Evolutionary conservation across 192 early-diverging fungal genomes (phyloP).

Genomic region (Coemansia sp.): DNA sequence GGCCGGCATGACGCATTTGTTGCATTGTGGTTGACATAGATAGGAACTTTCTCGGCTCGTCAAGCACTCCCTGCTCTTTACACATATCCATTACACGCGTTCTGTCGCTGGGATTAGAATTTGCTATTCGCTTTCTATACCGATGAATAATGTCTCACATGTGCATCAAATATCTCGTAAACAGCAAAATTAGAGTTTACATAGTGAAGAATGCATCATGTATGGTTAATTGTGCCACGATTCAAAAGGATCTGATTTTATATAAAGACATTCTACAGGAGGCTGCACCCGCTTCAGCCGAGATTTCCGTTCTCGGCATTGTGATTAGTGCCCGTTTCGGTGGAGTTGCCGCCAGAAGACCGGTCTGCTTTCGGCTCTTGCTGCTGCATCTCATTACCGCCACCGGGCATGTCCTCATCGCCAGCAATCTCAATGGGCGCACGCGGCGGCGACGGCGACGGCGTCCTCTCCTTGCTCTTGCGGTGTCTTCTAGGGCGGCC

Average conservation of each 20-base stretch:
- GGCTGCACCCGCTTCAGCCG: neutral
- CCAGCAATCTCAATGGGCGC: constrained; percentile 44
- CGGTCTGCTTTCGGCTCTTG: neutral
- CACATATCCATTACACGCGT: neutral
- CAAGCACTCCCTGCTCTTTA: neutral
- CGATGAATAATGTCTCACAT: no score
- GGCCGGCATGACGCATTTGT: no score
- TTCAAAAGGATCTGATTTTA: neutral
- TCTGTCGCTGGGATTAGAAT: no score
- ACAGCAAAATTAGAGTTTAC: neutral
- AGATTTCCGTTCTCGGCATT: neutral
- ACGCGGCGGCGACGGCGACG: constrained; percentile 33
- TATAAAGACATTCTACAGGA: neutral
- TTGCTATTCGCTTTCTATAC: no score
- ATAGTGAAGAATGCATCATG: neutral
- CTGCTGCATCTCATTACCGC: neutral
- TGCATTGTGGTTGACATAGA: no score
- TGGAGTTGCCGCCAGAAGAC: neutral
- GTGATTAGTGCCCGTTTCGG: neutral
- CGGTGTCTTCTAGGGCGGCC: constrained; percentile 16
- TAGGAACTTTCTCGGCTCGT: no score
- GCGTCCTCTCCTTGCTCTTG: constrained; percentile 13
- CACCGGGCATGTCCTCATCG: constrained; percentile 41
- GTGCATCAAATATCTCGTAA: neutral
- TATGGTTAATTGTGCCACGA: neutral